Evolutionary conservation across 306 rosid species (phyloP), one percentile per base, ranked within the genome.

Genomic region (Quercus parvula): DNA sequence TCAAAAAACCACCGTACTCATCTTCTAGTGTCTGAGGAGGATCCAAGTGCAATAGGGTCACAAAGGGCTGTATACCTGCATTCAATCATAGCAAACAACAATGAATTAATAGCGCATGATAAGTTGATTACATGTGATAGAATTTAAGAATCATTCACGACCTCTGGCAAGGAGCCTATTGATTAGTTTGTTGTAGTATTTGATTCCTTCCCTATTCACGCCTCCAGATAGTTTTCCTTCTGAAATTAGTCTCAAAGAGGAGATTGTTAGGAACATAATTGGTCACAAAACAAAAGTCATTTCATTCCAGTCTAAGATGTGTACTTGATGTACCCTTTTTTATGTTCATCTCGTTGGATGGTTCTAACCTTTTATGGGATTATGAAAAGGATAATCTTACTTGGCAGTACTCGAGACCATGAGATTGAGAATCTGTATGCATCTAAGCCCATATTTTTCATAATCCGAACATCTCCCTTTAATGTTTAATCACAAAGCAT

Each of bases 11-110:
- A 14, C 83, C 79, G 18, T 83, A 89, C 20, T 86, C 89, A 9
- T 91, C 91, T 81, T 89, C 89, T 73, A 91, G 66, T 14, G 84
- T 3, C 31, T 89, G 89, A 0, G 96, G 93, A 76, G 85, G 82
- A 55, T 91, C 96, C 91, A 93, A 89, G 41, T 91, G 93, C 9
- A 89, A 89, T 22, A 91, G 30, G 2, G 94, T 90, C n/a, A 87
- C 84, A 68, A 83, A 78, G 30, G 91, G 91, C 79, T 82, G n/a
- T 4, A 91, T 33, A 49, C 87, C 91, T 91, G 72, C 15, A 75
- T 10, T 52, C 25, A 12, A 38, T 38, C 44, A 38, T 7, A 38
- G 44, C 1, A 4, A 30, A 46, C 52, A 9, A 46, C 14, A 46
- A 12, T 38, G 44, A 11, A 46, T 46, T 9, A 46, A 46, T 46